These are phyloP conservation scores for Moniliella sp. DNA, from an alignment of 1,284 basidiomycete species.

Conservation along the genomic window DNA sequence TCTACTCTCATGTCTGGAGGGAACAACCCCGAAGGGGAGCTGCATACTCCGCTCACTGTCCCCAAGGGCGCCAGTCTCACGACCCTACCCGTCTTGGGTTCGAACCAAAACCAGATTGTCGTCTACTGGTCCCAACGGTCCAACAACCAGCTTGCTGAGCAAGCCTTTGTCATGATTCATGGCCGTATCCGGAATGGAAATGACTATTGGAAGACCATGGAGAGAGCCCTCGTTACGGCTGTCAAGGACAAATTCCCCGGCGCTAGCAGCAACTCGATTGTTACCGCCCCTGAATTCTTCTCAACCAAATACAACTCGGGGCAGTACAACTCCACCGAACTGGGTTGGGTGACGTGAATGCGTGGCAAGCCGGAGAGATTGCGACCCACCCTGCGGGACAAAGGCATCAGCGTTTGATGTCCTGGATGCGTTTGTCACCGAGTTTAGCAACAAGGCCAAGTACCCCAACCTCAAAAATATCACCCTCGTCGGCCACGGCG, in stretches of 20 bases:
- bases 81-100: neutral
- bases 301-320: slow-evolving; percentile 12
- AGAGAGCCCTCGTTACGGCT: slow-evolving; percentile 10
- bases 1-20: slow-evolving; percentile 6
- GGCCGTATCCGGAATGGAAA: slow-evolving; percentile 17
- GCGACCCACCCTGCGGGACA: slow-evolving; percentile 14
- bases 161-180: slow-evolving; percentile 21
- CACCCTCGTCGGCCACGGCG: slow-evolving; percentile 28
- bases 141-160: no score
- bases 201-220: slow-evolving; percentile 12
- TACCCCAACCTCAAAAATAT: slow-evolving; percentile 18
- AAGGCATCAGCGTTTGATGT: slow-evolving; percentile 20
- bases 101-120: neutral
- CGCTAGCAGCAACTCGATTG: slow-evolving; percentile 10
- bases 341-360: slow-evolving; percentile 27
- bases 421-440: slow-evolving; percentile 12
- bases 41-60: slow-evolving; percentile 7
- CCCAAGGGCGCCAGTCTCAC: slow-evolving; percentile 6
- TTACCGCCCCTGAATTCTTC: slow-evolving; percentile 28
- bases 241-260: slow-evolving; percentile 5
- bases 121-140: neutral
- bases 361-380: slow-evolving; percentile 23
- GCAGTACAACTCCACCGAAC: slow-evolving; percentile 13
- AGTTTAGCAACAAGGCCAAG: slow-evolving; percentile 10
- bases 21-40: slow-evolving; percentile 6